Evolutionary conservation across 192 early-diverging fungal species (phyloP), one percentile per base, ranked within the genome.

Genomic region (Haplosporangium gracile): DNA sequence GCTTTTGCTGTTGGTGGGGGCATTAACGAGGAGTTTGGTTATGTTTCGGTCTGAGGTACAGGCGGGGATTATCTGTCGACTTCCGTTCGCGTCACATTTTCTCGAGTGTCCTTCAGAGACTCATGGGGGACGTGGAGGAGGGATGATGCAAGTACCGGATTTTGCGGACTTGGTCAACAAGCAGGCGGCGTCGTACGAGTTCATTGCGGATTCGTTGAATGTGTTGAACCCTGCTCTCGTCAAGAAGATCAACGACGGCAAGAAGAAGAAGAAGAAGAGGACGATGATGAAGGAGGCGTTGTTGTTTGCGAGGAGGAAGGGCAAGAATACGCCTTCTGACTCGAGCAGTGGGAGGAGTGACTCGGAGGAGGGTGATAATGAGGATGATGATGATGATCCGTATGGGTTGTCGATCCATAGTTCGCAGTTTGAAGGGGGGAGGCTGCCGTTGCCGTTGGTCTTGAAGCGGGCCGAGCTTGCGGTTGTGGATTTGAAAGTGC

Each of bases 391-490:
- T 2, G 82, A 82, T 24, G 82, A 85, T 42, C 78, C 83, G 0
- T 80, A 73, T 42, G 83, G 83, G 32, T 55, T 85, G n/a, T 43
- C 20, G 5, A 34, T 45, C 11, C 74, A 77, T 65, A 26, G 78
- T 9, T 53, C 39, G 38, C 65, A 65, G 6, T 65, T 65, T 65
- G 60, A 72, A 13, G 69, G 75, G 10, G 60, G 60, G 11, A 69
- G 83, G 11, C 38, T 78, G 24, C 82, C 88, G 1, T 77, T 89
- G 53, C 83, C 90, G 0, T 43, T 92, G 24, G 76, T 89, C 20
- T 75, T 92, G 24, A 92, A 92, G 70, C 81, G 77, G 9, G 82
- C 88, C 0, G 92, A 92, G 77, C 60, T 92, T 24, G 92, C 92
- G 0, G 89, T 90, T 0, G 80, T 88, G 16, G 90, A 92, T 72